These are phyloP conservation scores for Coemansia sp. DNA, from an alignment of 192 early-diverging fungal genomes.

Conservation along the genomic window DNA sequence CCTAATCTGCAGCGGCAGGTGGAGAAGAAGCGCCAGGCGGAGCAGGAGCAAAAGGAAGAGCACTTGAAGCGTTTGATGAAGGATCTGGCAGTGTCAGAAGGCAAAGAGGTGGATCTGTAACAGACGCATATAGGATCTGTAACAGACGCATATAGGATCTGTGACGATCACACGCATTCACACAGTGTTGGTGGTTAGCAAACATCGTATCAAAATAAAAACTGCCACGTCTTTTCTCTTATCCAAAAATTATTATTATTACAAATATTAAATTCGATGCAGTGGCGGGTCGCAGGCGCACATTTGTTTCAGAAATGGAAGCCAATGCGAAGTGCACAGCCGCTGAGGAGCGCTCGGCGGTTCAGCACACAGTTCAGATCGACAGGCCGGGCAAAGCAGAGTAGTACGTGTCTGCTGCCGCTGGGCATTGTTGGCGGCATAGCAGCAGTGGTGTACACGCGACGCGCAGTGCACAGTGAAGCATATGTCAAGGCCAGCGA, in stretches of 20 bases:
- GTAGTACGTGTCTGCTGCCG: constrained; percentile 5
- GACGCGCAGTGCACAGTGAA: constrained; percentile 26
- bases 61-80: constrained; percentile 79
- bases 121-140: not conserved
- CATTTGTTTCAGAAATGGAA: not conserved
- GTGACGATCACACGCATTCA: not conserved
- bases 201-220: too few species aligned
- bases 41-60: constrained; percentile 67
- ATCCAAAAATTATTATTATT: too few species aligned
- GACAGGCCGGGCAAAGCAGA: not conserved
- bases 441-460: constrained; percentile 11
- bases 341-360: not conserved
- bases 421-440: constrained; percentile 29
- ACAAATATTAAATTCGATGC: not conserved
- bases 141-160: not conserved
- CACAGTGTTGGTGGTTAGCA: too few species aligned
- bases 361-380: not conserved
- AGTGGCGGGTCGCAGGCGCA: not conserved
- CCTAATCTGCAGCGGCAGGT: constrained; percentile 78
- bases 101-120: constrained; percentile 41
- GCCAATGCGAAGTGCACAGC: not conserved
- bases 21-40: constrained; percentile 59
- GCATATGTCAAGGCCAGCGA: not conserved
- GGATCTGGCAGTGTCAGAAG: constrained; percentile 75
- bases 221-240: too few species aligned